phyloP scores from a whole-genome alignment of 2,329 filamentous ascomycete genomes.

The Fusarium continuum region DNA sequence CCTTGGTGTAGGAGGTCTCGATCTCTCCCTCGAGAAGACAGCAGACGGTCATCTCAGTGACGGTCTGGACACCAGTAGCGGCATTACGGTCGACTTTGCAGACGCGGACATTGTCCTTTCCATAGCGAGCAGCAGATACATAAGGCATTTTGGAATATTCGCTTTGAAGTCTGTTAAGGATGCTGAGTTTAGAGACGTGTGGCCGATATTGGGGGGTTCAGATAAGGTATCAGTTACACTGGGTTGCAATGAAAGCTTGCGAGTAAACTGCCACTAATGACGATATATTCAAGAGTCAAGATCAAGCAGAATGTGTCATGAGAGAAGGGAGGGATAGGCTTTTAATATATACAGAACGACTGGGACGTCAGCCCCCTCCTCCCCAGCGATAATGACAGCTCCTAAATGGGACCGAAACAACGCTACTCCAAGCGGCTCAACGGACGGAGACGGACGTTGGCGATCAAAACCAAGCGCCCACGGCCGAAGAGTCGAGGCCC shows the following conservation, averaged over 20 bases:
- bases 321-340: constrained; percentile 12
- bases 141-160: constrained; percentile 57
- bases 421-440: constrained; percentile 24
- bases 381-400: constrained; percentile 16
- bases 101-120: constrained; percentile 98
- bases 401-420: background rate
- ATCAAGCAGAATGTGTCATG: background rate
- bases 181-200: constrained; percentile 4
- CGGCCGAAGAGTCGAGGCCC: constrained; percentile 28
- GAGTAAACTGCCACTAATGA: background rate
- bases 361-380: constrained; percentile 32
- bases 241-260: background rate
- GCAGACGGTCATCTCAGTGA: constrained; percentile 95
- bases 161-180: constrained; percentile 14
- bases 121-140: constrained; percentile 75
- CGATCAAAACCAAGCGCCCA: constrained; percentile 36
- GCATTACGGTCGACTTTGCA: constrained; percentile 91
- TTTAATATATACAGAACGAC: constrained; percentile 35
- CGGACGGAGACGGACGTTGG: constrained; percentile 40
- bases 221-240: constrained; percentile 8
- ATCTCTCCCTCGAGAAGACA: constrained; percentile 94
- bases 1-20: constrained; percentile 86
- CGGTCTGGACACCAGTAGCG: constrained; percentile 79
- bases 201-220: constrained; percentile 7
- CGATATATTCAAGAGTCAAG: background rate